Evolutionary conservation across 176 grass and related monocot genomes (phyloP).

Genomic region (Raddia distichophylla): DNA sequence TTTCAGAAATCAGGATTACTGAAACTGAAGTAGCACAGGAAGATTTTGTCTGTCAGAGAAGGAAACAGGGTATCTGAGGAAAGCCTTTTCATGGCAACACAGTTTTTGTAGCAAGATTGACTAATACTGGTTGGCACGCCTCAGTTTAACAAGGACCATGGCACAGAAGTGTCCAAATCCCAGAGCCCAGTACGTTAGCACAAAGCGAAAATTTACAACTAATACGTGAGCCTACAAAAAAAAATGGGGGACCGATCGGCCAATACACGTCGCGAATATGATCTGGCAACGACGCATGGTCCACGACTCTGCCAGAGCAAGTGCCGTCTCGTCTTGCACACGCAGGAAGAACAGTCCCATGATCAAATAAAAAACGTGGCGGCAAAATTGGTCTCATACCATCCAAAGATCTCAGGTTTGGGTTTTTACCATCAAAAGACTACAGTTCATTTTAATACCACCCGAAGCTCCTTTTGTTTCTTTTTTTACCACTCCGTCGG

Average conservation of each 20-base stretch:
- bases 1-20: constrained; percentile 4
- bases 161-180: not conserved
- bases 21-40: not conserved
- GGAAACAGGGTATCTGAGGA: not conserved
- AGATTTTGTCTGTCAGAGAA: not conserved
- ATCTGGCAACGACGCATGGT: constrained; percentile 5
- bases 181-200: not conserved
- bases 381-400: no score
- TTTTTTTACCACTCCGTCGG: no score
- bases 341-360: no score
- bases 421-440: no score
- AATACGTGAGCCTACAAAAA: no score
- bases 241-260: no score
- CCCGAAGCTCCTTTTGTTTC: no score
- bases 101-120: not conserved
- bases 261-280: not conserved
- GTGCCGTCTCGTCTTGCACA: not conserved
- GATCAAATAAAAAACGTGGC: not conserved
- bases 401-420: no score
- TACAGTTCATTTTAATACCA: no score
- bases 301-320: not conserved
- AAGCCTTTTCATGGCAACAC: not conserved
- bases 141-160: not conserved
- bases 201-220: no score
- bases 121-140: not conserved